Percentiles rank a stretch among this genome's conserved stretches.
These are phyloP conservation scores for Salix brachista DNA, from an alignment of 345 rosid genomes.

Conservation along the genomic window DNA sequence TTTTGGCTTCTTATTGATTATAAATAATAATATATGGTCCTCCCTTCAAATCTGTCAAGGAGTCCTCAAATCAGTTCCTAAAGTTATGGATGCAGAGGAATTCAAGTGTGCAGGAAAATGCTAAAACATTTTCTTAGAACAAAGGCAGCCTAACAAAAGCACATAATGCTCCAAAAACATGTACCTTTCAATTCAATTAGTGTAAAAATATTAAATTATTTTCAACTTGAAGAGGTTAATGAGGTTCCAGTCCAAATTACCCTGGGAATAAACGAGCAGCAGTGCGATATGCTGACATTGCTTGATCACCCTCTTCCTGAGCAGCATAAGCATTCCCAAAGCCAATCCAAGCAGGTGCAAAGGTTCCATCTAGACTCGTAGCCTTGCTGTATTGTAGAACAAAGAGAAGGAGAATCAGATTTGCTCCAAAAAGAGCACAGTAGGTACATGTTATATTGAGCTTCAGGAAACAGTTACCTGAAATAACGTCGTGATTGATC, in stretches of 20 bases:
- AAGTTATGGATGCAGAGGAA: not conserved
- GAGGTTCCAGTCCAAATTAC: conserved; percentile 33
- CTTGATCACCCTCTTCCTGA: conserved; percentile 93
- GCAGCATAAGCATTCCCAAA: conserved; percentile 88
- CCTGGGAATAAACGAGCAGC: conserved; percentile 97
- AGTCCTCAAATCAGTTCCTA: not conserved
- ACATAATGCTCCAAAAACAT: not conserved
- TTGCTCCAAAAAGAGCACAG: not conserved
- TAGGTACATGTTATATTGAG: not conserved
- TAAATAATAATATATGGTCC: not conserved
- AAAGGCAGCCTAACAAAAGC: not conserved
- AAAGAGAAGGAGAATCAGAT: conserved; percentile 6
- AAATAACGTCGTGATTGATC: conserved; percentile 82
- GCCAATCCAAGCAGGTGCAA: conserved; percentile 92
- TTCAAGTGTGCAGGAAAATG: not conserved
- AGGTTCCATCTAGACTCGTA: conserved; percentile 71
- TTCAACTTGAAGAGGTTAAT: not conserved
- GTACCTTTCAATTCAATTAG: not conserved
- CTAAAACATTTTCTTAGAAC: not conserved
- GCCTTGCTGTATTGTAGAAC: conserved; percentile 64
- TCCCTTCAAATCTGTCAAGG: not conserved
- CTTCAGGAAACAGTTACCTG: conserved; percentile 45
- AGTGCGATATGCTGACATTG: conserved; percentile 91
- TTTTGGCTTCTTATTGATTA: not conserved
- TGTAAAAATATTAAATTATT: not conserved